These are phyloP conservation scores for Aspergillus funiculosus DNA, from an alignment of 495 filamentous ascomycete genomes.

Conservation along the genomic window DNA sequence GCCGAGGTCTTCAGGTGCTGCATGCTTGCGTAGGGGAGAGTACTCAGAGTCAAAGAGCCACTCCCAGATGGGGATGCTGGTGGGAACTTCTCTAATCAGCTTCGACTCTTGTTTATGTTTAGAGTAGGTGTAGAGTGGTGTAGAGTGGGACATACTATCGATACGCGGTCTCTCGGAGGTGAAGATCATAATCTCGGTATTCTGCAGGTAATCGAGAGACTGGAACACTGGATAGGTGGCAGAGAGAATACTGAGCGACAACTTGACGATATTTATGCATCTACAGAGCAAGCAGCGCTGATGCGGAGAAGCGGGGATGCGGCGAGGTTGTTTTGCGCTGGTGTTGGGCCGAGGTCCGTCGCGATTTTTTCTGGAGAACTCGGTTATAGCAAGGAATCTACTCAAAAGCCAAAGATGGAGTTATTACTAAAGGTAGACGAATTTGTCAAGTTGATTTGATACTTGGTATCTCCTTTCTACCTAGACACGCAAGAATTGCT, in stretches of 20 bases:
- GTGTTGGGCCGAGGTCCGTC: not conserved
- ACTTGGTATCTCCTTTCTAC: too few species aligned
- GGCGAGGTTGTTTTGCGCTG: too few species aligned
- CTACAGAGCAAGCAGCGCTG: not conserved
- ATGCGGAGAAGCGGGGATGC: not conserved
- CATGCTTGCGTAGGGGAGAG: constrained; percentile 37
- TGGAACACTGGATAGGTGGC: not conserved
- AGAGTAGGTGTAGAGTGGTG: not conserved
- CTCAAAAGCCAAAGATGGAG: too few species aligned
- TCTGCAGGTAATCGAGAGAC: not conserved
- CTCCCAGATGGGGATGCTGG: constrained; percentile 50
- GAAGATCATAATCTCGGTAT: not conserved
- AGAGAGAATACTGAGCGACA: not conserved
- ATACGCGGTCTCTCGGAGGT: not conserved
- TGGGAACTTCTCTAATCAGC: constrained; percentile 34
- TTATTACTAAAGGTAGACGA: too few species aligned
- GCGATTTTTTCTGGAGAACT: too few species aligned
- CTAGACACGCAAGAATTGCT: too few species aligned
- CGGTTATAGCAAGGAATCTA: too few species aligned
- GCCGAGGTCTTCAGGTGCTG: constrained; percentile 30
- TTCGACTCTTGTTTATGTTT: not conserved
- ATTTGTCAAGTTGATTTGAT: too few species aligned
- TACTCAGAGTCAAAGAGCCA: constrained; percentile 53
- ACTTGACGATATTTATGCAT: not conserved
- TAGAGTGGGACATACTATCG: not conserved